Evolutionary conservation across 2,329 filamentous ascomycete species (phyloP).

Genomic region (Sclerotinia spermophila): DNA sequence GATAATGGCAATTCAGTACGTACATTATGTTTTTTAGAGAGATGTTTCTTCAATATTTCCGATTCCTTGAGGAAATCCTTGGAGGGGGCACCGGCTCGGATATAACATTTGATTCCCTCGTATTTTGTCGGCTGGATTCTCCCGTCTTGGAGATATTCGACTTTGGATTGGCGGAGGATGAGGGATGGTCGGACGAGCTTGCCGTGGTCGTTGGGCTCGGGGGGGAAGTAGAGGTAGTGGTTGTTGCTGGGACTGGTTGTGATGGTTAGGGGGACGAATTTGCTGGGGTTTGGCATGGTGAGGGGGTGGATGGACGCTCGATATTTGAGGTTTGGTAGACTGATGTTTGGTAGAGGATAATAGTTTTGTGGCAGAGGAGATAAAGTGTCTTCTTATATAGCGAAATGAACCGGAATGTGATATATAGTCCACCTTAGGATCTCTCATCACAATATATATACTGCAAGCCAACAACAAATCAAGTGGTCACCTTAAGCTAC

Average conservation of each 20-base stretch:
- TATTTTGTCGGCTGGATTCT: fast-evolving
- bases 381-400: not conserved
- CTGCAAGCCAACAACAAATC: not conserved
- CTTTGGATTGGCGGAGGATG: not conserved
- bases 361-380: not conserved
- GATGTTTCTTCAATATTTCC: not conserved
- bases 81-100: not conserved
- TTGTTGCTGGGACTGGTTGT: not conserved
- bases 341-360: not conserved
- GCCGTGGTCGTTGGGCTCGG: not conserved
- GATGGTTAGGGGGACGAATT: fast-evolving
- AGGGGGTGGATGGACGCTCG: not conserved
- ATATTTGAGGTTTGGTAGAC: not conserved
- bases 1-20: too few relatives aligned
- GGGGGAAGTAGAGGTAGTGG: not conserved
- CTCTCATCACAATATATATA: not conserved
- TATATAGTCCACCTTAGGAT: not conserved
- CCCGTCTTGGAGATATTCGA: not conserved
- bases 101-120: not conserved
- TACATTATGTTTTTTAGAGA: not conserved
- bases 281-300: not conserved
- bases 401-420: not conserved
- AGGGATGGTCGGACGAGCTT: not conserved
- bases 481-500: not conserved
- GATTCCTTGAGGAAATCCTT: not conserved